A percentile compares a stretch with the other conserved stretches of the same genome.
Evolutionary conservation across 2,329 filamentous ascomycete genomes (phyloP).

Genomic region (Gnomoniopsis sp.): DNA sequence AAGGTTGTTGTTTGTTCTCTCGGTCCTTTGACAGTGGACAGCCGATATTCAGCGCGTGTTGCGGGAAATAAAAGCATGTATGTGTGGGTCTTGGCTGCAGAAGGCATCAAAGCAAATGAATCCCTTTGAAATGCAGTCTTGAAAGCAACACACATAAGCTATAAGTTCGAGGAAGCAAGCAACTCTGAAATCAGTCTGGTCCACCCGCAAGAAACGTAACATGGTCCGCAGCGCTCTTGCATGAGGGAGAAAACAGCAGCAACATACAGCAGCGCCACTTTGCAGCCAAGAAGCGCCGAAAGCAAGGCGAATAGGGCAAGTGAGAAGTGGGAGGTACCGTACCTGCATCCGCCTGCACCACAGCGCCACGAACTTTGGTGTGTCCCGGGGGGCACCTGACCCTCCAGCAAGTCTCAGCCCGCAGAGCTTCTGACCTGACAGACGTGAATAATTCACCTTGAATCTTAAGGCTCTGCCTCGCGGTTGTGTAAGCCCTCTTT

Average conservation of each 20-base stretch:
- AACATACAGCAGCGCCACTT: neutral
- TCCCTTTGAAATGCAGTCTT: conserved; percentile 15
- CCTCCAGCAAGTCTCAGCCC: neutral
- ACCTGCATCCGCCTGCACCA: conserved; percentile 5
- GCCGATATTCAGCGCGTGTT: neutral
- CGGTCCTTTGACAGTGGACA: neutral
- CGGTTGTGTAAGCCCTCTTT: neutral
- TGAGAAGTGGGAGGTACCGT: neutral
- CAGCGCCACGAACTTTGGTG: neutral
- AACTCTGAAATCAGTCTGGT: conserved; percentile 28
- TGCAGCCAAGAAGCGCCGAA: conserved; percentile 7
- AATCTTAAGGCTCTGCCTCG: neutral
- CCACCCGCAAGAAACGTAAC: conserved; percentile 38
- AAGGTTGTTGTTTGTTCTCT: neutral
- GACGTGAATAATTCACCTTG: neutral
- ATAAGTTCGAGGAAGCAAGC: conserved; percentile 21
- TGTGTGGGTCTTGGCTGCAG: neutral
- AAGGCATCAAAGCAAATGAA: conserved; percentile 12
- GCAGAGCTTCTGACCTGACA: neutral
- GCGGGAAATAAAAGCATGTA: neutral
- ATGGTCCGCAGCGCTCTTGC: conserved; percentile 8
- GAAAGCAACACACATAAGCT: conserved; percentile 15
- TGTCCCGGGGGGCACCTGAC: neutral
- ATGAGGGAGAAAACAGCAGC: conserved; percentile 18
- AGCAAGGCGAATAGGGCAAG: neutral